Evolutionary conservation across 177 flowering plant genomes (phyloP).

Genomic region (Vitis hybrid): DNA sequence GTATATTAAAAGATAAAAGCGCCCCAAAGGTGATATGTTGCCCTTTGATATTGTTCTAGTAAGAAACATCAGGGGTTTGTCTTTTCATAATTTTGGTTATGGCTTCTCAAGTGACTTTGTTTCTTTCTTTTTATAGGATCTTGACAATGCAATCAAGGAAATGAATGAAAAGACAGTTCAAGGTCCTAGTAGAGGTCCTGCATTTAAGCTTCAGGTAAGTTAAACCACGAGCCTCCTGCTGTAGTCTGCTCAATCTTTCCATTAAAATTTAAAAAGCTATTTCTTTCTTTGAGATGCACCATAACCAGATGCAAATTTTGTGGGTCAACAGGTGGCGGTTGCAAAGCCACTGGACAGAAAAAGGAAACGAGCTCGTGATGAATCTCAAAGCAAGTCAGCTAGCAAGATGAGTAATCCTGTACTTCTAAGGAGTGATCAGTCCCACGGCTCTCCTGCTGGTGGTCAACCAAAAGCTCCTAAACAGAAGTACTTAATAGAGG

Average conservation of each 20-base stretch:
- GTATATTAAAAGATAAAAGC: too few relatives aligned
- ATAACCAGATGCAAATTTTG: neutral
- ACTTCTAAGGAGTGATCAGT: slow-evolving; percentile 8
- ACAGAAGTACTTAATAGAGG: slow-evolving; percentile 13
- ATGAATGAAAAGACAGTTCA: slow-evolving; percentile 33
- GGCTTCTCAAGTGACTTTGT: neutral
- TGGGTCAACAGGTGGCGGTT: slow-evolving; percentile 32
- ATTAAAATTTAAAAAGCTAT: neutral
- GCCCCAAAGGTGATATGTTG: neutral
- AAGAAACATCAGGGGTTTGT: neutral
- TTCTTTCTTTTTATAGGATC: slow-evolving; percentile 21
- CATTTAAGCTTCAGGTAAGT: slow-evolving; percentile 27
- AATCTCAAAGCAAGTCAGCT: slow-evolving; percentile 20
- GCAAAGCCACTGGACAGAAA: slow-evolving; percentile 40
- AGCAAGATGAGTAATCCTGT: slow-evolving; percentile 7
- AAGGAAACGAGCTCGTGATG: slow-evolving; percentile 34
- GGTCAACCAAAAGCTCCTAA: slow-evolving; percentile 13
- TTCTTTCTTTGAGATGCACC: neutral
- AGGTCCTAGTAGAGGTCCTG: slow-evolving; percentile 30
- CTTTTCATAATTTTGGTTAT: neutral
- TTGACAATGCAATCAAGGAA: slow-evolving; percentile 40
- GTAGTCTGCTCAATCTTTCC: neutral
- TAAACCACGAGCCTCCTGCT: neutral
- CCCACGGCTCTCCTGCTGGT: slow-evolving; percentile 7
- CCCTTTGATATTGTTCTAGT: neutral